Conservation (phyloP, 768 basidiomycete genomes). For the Podaxis carcinomalis region DNA sequence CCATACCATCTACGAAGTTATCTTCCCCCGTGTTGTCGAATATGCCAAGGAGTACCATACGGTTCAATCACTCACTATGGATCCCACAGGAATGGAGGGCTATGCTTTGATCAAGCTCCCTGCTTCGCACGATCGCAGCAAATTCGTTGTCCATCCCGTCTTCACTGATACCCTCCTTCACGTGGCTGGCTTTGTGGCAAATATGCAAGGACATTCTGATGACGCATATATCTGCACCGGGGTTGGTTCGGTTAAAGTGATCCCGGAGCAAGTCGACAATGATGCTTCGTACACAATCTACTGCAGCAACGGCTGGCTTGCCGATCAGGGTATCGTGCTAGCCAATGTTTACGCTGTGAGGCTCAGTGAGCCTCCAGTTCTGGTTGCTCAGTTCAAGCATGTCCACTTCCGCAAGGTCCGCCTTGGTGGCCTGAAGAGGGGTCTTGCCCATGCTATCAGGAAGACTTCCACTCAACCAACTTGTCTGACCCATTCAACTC, state of each 20-base stretch:
- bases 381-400: constrained; percentile 55
- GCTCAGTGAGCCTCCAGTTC: constrained; percentile 25
- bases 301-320: constrained; percentile 40
- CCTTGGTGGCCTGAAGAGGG: constrained; percentile 43
- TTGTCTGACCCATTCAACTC: not conserved
- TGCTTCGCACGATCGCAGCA: constrained; percentile 20
- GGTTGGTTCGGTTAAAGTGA: constrained; percentile 42
- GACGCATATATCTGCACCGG: constrained; percentile 64
- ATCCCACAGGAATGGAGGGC: constrained; percentile 43
- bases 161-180: constrained; percentile 70
- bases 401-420: constrained; percentile 58
- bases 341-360: constrained; percentile 51
- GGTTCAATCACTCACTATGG: constrained; percentile 50
- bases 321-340: constrained; percentile 40
- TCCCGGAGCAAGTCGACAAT: constrained; percentile 38
- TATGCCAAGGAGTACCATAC: constrained; percentile 58
- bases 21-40: constrained; percentile 66
- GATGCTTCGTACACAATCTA: constrained; percentile 45
- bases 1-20: constrained; percentile 56
- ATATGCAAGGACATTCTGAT: constrained; percentile 43
- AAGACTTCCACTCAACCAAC: not conserved
- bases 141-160: constrained; percentile 45
- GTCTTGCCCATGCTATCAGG: constrained; percentile 34
- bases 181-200: constrained; percentile 66
- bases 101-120: constrained; percentile 46